Evolutionary conservation across 495 filamentous ascomycete genomes (phyloP).

Genomic region (Aspergillus biplanus): DNA sequence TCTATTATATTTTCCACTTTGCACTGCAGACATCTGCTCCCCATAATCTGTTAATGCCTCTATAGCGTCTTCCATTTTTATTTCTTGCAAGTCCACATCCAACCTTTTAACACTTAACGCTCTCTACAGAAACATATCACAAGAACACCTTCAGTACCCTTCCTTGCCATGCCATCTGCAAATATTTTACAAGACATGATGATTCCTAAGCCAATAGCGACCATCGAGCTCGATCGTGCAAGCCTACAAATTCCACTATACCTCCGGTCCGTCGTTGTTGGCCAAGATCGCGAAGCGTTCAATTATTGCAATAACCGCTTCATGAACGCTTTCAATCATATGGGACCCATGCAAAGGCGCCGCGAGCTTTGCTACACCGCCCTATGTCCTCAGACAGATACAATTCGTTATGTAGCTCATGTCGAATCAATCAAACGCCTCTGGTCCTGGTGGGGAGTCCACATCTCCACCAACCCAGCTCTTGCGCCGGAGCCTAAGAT

Average conservation of each 20-base stretch:
- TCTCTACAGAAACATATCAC: neutral
- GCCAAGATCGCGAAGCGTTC: constrained; percentile 7
- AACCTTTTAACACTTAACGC: too few species aligned
- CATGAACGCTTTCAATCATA: neutral
- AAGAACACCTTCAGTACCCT: neutral
- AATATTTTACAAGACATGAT: neutral
- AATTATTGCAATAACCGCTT: neutral
- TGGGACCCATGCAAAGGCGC: neutral
- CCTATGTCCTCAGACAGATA: constrained; percentile 23
- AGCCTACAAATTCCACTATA: neutral
- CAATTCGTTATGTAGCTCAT: constrained; percentile 12
- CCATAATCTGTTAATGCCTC: too few species aligned
- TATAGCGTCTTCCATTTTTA: too few species aligned
- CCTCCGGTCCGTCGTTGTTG: neutral
- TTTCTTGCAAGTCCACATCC: too few species aligned
- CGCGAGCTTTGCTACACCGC: constrained; percentile 22
- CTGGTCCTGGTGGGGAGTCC: constrained; percentile 24
- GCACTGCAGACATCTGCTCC: too few species aligned
- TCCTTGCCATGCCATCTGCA: neutral
- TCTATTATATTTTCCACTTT: too few species aligned
- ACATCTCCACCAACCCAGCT: constrained; percentile 20
- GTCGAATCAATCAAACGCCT: constrained; percentile 28
- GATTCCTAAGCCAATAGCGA: neutral
- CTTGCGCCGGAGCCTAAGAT: constrained; percentile 28
- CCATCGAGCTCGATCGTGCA: neutral